Conservation (phyloP, 805 yeast genomes). For the Wickerhamomyces kurtzmanii region DNA sequence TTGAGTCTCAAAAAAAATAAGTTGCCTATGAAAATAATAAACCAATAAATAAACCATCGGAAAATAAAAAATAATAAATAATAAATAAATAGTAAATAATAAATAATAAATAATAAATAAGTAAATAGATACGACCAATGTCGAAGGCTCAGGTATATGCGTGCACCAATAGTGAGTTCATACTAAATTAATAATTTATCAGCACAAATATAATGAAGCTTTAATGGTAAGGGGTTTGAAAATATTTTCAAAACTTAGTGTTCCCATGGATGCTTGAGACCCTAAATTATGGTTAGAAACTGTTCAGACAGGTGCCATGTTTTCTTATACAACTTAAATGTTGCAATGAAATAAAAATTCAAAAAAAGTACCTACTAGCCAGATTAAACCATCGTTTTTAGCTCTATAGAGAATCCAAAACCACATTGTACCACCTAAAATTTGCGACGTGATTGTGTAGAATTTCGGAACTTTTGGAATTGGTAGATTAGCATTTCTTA, state of each 20-base stretch:
- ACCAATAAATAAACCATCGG: conserved; percentile 1
- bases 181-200: too few relatives aligned
- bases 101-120: not conserved
- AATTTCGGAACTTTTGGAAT: conserved; percentile 55
- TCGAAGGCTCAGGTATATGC: conserved; percentile 13
- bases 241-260: conserved; percentile 14
- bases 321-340: not conserved
- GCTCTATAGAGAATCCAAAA: conserved; percentile 80
- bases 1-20: not conserved
- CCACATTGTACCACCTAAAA: conserved; percentile 82
- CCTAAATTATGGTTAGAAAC: too few relatives aligned
- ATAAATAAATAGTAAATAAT: not conserved
- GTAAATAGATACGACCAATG: conserved; percentile 20
- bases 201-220: too few relatives aligned
- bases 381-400: conserved; percentile 59
- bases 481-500: conserved; percentile 50
- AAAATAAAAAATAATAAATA: conserved; percentile 1
- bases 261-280: conserved; percentile 34
- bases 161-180: not conserved
- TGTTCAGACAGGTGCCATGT: conserved; percentile 1
- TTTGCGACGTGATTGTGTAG: conserved; percentile 50
- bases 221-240: not conserved
- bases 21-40: conserved; percentile 1
- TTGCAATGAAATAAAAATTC: not conserved
- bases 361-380: conserved; percentile 27